A percentile compares a stretch with the other conserved stretches of the same genome.
Conservation (phyloP, 2,329 filamentous ascomycete genomes). For the Hypoxylon rubiginosum region DNA sequence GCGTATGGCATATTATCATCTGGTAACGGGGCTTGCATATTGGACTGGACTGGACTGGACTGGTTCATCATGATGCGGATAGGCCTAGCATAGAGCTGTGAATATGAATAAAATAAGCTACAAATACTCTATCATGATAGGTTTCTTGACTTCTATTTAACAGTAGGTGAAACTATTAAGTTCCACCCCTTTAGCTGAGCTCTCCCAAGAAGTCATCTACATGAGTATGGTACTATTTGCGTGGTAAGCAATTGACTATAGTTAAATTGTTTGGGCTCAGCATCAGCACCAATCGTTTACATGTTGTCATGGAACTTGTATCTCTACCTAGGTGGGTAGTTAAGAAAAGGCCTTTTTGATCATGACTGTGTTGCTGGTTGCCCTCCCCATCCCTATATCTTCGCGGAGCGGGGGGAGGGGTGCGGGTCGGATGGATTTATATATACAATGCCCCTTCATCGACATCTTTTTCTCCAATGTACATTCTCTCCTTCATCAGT, state of each 20-base stretch:
- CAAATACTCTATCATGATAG: constrained; percentile 1
- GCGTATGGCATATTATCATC: constrained; percentile 11
- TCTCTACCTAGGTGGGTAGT: not conserved
- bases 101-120: constrained; percentile 1
- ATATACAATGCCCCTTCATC: constrained; percentile 54
- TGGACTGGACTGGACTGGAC: constrained; percentile 15
- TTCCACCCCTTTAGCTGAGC: not conserved
- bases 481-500: constrained; percentile 58
- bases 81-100: not conserved
- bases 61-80: not conserved
- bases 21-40: constrained; percentile 24
- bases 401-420: too few relatives aligned
- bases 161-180: not conserved
- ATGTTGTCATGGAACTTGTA: not conserved
- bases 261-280: not conserved
- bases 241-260: not conserved
- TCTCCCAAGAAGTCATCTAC: not conserved
- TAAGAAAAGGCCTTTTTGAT: constrained; percentile 4
- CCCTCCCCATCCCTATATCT: constrained; percentile 8
- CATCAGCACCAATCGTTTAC: not conserved
- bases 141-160: not conserved
- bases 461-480: constrained; percentile 14
- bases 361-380: constrained; percentile 6
- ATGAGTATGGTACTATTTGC: not conserved
- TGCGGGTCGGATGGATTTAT: constrained; percentile 45